Evolutionary conservation across 1,139 yeast genomes (phyloP).

Genomic region (Williopsis jadinii): DNA sequence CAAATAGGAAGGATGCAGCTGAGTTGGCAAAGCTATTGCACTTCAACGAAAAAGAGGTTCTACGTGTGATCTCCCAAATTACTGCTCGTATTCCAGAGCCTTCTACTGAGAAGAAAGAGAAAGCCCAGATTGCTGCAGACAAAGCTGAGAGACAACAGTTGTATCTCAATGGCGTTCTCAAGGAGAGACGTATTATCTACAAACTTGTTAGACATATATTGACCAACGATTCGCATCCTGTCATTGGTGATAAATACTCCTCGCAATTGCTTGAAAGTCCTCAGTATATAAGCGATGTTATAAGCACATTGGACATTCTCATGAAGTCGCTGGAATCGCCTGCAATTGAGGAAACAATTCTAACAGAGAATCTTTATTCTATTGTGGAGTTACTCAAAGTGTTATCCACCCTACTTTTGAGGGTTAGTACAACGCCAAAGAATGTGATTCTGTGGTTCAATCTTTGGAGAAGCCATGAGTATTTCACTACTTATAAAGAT

Average conservation of each 20-base stretch:
- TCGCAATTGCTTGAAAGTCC: constrained; percentile 24
- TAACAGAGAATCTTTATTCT: constrained; percentile 31
- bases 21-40: constrained; percentile 31
- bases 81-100: constrained; percentile 31
- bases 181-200: constrained; percentile 35
- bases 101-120: constrained; percentile 18
- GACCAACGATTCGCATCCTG: constrained; percentile 11
- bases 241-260: constrained; percentile 18
- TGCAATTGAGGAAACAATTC: constrained; percentile 13
- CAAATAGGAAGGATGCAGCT: constrained; percentile 13
- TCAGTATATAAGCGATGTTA: constrained; percentile 12
- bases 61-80: constrained; percentile 40
- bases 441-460: constrained; percentile 50
- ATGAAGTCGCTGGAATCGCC: constrained; percentile 7
- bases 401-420: constrained; percentile 33
- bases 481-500: constrained; percentile 29
- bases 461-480: constrained; percentile 38
- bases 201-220: constrained; percentile 14
- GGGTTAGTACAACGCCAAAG: constrained; percentile 25
- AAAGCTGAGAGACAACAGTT: constrained; percentile 18
- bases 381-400: constrained; percentile 39
- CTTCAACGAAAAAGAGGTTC: constrained; percentile 35
- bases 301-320: constrained; percentile 5
- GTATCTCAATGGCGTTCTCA: constrained; percentile 31
- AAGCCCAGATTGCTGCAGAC: constrained; percentile 13